Percentiles rank a stretch among this genome's conserved stretches.
Evolutionary conservation across 768 basidiomycete genomes (phyloP).

Genomic region (Phylloporus sp.): DNA sequence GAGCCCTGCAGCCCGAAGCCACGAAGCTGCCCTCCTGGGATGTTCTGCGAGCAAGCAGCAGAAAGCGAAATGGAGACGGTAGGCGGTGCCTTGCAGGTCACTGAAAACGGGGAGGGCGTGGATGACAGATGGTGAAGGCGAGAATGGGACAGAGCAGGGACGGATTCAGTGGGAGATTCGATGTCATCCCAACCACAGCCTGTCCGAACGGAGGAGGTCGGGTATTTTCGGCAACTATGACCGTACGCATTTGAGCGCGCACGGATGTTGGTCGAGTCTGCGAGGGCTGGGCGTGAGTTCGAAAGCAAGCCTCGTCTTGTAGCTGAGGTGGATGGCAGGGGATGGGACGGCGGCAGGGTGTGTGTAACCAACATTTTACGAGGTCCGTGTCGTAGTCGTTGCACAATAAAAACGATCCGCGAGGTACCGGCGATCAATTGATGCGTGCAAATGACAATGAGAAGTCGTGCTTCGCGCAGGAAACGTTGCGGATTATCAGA

Average conservation of each 20-base stretch:
- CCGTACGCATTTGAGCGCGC: constrained; percentile 4
- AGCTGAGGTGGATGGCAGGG: background rate
- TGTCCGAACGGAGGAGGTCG: constrained; percentile 17
- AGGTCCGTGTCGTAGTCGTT: constrained; percentile 2
- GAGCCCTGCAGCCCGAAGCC: constrained; percentile 5
- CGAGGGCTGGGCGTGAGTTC: constrained; percentile 18
- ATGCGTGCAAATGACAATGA: constrained; percentile 8
- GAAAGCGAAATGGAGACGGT: constrained; percentile 38
- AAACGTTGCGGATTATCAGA: constrained; percentile 24
- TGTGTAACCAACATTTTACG: constrained; percentile 19
- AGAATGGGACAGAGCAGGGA: background rate
- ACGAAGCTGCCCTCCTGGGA: background rate
- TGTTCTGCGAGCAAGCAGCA: constrained; percentile 27
- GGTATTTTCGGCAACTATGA: constrained; percentile 13
- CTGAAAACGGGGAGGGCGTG: constrained; percentile 15
- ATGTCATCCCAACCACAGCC: constrained; percentile 8
- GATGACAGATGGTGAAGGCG: constrained; percentile 6
- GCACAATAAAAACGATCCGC: constrained; percentile 9
- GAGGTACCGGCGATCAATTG: constrained; percentile 4
- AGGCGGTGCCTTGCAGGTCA: constrained; percentile 33
- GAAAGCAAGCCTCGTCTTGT: background rate
- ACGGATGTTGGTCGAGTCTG: constrained; percentile 24
- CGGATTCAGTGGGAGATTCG: constrained; percentile 1
- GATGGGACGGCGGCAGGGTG: constrained; percentile 1
- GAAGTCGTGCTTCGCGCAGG: constrained; percentile 1